phyloP scores from a whole-genome alignment of 768 basidiomycete genomes.

The Collybia nuda region DNA sequence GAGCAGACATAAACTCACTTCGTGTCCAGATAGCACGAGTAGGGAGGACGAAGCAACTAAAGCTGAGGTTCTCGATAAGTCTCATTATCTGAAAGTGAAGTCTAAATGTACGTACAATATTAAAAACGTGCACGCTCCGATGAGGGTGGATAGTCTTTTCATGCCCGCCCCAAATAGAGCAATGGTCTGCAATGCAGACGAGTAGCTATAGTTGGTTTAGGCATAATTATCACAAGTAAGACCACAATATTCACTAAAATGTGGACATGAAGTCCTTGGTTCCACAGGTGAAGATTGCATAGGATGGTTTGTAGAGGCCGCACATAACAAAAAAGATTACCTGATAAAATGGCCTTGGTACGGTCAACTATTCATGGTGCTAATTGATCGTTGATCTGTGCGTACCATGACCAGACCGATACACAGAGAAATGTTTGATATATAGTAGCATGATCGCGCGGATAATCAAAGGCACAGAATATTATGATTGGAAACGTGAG shows the following conservation, averaged over 20 bases:
- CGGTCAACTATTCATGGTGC: slow-evolving; percentile 1
- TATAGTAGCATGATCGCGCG: slow-evolving; percentile 38
- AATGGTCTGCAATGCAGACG: slow-evolving; percentile 40
- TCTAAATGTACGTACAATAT: slow-evolving; percentile 26
- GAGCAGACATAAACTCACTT: slow-evolving; percentile 4
- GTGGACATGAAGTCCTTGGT: slow-evolving; percentile 40
- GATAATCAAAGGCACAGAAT: slow-evolving; percentile 52
- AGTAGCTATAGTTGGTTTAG: slow-evolving; percentile 13
- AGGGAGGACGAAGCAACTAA: slow-evolving; percentile 10
- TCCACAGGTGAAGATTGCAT: slow-evolving; percentile 27
- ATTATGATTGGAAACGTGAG: slow-evolving; percentile 47
- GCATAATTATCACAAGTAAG: neutral
- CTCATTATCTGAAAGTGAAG: neutral
- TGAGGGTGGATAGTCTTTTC: slow-evolving; percentile 42
- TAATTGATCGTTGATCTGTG: slow-evolving; percentile 2
- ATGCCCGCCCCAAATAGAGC: slow-evolving; percentile 51
- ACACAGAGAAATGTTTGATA: slow-evolving; percentile 49
- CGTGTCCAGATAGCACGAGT: slow-evolving; percentile 12
- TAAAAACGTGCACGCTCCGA: slow-evolving; percentile 39
- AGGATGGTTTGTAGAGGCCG: slow-evolving; percentile 10
- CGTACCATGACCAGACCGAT: slow-evolving; percentile 51
- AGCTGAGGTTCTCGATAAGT: neutral
- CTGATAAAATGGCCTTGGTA: slow-evolving; percentile 22
- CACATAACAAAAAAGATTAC: slow-evolving; percentile 18
- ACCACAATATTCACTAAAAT: slow-evolving; percentile 42